Base-by-base conservation (phyloP, 2,329 filamentous ascomycete genomes). In the Acarospora socialis region DNA sequence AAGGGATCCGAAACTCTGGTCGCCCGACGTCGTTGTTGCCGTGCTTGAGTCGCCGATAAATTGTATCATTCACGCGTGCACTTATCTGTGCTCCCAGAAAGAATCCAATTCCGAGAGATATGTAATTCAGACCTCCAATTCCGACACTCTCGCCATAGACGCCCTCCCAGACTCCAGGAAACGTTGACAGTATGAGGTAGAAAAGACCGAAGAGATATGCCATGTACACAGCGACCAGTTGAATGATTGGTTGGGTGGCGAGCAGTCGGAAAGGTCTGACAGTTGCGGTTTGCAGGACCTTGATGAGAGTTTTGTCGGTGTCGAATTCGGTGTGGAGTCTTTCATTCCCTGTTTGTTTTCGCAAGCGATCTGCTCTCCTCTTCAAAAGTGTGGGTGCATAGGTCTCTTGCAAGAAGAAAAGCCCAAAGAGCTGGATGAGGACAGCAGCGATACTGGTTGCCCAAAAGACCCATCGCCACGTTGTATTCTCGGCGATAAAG, bases 151-250 rank as follows among this genome's bases (percentile, higher is more conserved):
- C 60, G 32, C 59, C 46, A 43, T 81, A 81, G 9, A 58, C 51
- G 0, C 46, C 41, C 30, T 47, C 59, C 70, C 71, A 80, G 1
- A 81, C 55, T 0, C 50, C 45, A 0, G 75, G 67, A 41, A 77
- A 79, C 3, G 68, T 77, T 0, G 70, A 67, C 0, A 80, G 61
- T 18, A 73, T 60, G 14, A 79, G 65, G 35, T 77, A 79, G 46
- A 77, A 65, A 1, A 74, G 48, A 0, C 74, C 73, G 40, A 75
- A 77, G 10, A 68, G 53, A 39, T 29, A 32, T 51, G 51, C 18
- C 41, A 44, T 17, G 44, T 45, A n/a, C 14, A 24, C 22, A 28
- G 32, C 32, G 13, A 34, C 12, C 4, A 21, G 9, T 14, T 34
- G 32, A 3, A 34, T 12, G 9, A 30, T 30, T 5, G 24, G 23